phyloP scores from a whole-genome alignment of 805 yeast genomes.

The Wickerhamiella brachini region DNA sequence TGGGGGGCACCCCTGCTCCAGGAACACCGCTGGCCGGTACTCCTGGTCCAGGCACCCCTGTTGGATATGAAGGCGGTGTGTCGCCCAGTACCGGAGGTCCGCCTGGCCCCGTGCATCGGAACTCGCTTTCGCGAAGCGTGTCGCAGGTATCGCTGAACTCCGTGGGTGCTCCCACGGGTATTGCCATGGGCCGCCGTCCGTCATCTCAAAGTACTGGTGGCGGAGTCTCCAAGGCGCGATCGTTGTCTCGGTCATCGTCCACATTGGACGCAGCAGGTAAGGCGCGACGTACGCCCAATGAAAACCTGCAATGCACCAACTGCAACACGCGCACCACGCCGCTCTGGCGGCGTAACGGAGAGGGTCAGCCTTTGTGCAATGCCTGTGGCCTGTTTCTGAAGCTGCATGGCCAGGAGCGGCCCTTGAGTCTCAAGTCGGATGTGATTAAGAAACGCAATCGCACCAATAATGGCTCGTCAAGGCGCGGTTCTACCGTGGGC shows the following conservation, averaged over 20 bases:
- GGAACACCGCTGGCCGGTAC: neutral
- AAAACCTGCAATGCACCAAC: conserved; percentile 48
- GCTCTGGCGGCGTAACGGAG: conserved; percentile 86
- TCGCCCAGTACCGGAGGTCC: neutral
- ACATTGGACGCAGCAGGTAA: neutral
- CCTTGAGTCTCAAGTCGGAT: conserved; percentile 84
- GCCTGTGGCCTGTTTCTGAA: conserved; percentile 93
- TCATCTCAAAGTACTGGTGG: neutral
- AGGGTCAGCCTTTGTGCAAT: conserved; percentile 88
- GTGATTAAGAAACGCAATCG: conserved; percentile 89
- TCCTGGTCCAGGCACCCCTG: neutral
- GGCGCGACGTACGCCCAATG: neutral
- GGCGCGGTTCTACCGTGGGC: conserved; percentile 1
- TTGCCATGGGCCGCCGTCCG: neutral
- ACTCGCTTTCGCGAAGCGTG: neutral
- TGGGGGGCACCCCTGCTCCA: neutral
- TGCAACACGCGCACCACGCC: conserved; percentile 92
- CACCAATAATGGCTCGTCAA: conserved; percentile 7
- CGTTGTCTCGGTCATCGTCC: conserved; percentile 2
- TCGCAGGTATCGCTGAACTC: neutral
- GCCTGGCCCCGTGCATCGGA: neutral
- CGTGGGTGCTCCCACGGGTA: neutral
- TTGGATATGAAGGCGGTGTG: neutral
- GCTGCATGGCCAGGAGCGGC: conserved; percentile 89
- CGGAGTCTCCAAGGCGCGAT: neutral